A percentile compares a stretch with the other conserved stretches of the same genome.
These are phyloP conservation scores for Halenospora varia DNA, from an alignment of 495 filamentous ascomycete genomes.

Conservation along the genomic window DNA sequence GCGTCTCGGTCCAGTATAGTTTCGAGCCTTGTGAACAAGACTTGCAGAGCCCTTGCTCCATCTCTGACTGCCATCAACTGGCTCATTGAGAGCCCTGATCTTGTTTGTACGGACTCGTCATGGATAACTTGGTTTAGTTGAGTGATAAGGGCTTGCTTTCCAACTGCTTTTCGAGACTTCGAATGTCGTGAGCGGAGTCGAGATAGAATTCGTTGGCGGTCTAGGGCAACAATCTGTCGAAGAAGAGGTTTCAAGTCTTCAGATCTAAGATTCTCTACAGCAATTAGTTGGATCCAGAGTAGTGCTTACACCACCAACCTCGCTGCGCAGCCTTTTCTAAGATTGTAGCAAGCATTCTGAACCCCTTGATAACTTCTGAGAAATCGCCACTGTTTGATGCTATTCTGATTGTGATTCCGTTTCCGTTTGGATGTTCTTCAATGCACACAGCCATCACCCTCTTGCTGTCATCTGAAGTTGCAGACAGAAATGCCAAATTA, in stretches of 20 bases:
- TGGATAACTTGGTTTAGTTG: background rate
- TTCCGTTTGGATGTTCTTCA: conserved; percentile 26
- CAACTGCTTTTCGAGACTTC: conserved; percentile 10
- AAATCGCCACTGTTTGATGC: conserved; percentile 27
- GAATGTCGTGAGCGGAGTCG: conserved; percentile 28
- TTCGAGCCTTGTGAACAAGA: conserved; percentile 17
- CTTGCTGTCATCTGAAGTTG: conserved; percentile 17
- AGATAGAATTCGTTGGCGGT: conserved; percentile 25
- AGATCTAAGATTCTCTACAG: background rate
- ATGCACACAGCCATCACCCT: conserved; percentile 29
- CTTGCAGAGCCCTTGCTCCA: conserved; percentile 4
- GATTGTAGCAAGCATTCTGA: conserved; percentile 24
- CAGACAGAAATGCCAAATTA: conserved; percentile 23
- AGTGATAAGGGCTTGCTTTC: conserved; percentile 1
- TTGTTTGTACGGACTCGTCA: background rate
- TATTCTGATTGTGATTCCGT: conserved; percentile 23
- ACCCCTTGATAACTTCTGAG: conserved; percentile 21
- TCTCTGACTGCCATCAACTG: conserved; percentile 9
- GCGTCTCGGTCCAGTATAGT: background rate
- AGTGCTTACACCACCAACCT: conserved; percentile 20
- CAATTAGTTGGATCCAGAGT: conserved; percentile 1
- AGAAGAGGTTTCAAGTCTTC: conserved; percentile 22
- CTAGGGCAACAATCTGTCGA: conserved; percentile 24
- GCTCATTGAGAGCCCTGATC: too few species aligned
- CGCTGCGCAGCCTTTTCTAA: conserved; percentile 24